Conservation (phyloP, 306 rosid genomes). For the Glycine tomentella region DNA sequence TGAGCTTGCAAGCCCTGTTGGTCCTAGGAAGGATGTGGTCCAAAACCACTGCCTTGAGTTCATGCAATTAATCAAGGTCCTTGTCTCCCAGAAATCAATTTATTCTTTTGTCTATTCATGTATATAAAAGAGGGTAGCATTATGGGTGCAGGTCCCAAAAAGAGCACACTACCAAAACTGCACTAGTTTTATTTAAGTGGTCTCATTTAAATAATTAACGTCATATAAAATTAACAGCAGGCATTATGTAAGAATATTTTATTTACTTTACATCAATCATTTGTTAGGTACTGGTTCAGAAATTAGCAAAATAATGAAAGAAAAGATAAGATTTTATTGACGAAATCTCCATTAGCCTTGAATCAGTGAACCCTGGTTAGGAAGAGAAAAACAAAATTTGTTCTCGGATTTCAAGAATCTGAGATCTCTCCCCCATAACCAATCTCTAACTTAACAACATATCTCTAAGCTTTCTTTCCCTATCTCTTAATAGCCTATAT, state of each 20-base stretch:
- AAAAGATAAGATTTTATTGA: not conserved
- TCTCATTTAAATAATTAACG: constrained; percentile 14
- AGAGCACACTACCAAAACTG: not conserved
- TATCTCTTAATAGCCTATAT: not conserved
- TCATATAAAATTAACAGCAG: not conserved
- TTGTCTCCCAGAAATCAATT: too few relatives aligned
- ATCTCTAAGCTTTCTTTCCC: not conserved
- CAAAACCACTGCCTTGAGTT: constrained; percentile 83
- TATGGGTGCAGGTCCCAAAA: not conserved
- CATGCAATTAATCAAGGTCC: constrained; percentile 82
- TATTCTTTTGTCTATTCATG: too few relatives aligned
- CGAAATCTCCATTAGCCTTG: not conserved
- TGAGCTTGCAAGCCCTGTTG: constrained; percentile 78
- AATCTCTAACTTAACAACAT: not conserved
- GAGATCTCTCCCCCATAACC: not conserved
- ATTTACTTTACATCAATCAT: not conserved
- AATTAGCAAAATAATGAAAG: not conserved
- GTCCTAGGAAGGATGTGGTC: constrained; percentile 80
- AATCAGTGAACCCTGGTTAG: not conserved
- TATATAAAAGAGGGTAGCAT: too few relatives aligned
- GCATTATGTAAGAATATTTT: not conserved
- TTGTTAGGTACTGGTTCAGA: not conserved
- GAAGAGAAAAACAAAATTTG: not conserved
- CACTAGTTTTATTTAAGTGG: not conserved
- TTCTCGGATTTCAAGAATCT: not conserved